These are phyloP conservation scores for Lecanosticta acicola DNA, from an alignment of 2,329 filamentous ascomycete genomes.

Conservation along the genomic window DNA sequence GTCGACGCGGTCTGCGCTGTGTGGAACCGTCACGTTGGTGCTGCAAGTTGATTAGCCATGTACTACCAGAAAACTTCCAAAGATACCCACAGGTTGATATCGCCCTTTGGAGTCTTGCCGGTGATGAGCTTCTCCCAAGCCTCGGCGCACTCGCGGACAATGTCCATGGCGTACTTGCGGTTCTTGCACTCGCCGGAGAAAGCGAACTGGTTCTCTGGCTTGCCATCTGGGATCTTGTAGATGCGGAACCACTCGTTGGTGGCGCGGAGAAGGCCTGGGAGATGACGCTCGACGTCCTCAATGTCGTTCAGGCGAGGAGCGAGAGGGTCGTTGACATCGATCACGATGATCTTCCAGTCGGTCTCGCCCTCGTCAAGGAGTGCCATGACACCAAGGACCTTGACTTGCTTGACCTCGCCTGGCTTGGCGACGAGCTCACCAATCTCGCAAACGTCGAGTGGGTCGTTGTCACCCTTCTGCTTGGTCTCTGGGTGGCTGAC, in stretches of 20 bases:
- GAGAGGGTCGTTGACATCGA: constrained; percentile 95
- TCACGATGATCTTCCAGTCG: constrained; percentile 99
- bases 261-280: constrained; percentile 90
- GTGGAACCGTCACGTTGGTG: constrained; percentile 70
- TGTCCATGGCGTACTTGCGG: constrained; percentile 96
- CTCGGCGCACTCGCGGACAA: constrained; percentile 91
- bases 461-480: constrained; percentile 99
- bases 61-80: neutral
- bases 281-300: constrained; percentile 97
- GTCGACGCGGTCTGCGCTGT: constrained; percentile 68
- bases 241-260: constrained; percentile 99
- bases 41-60: constrained; percentile 41
- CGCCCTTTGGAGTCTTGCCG: constrained; percentile 74
- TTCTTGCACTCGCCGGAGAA: constrained; percentile 99
- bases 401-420: constrained; percentile 99
- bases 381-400: constrained; percentile 98
- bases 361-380: constrained; percentile 99
- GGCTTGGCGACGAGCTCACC: constrained; percentile 94
- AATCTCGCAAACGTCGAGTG: constrained; percentile 98
- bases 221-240: constrained; percentile 99
- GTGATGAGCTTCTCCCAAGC: constrained; percentile 95
- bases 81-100: constrained; percentile 71
- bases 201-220: constrained; percentile 99
- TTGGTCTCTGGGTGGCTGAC: constrained; percentile 96
- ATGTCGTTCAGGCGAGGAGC: constrained; percentile 96